Conservation (phyloP, 345 rosid genomes). For the Salix dunnii region DNA sequence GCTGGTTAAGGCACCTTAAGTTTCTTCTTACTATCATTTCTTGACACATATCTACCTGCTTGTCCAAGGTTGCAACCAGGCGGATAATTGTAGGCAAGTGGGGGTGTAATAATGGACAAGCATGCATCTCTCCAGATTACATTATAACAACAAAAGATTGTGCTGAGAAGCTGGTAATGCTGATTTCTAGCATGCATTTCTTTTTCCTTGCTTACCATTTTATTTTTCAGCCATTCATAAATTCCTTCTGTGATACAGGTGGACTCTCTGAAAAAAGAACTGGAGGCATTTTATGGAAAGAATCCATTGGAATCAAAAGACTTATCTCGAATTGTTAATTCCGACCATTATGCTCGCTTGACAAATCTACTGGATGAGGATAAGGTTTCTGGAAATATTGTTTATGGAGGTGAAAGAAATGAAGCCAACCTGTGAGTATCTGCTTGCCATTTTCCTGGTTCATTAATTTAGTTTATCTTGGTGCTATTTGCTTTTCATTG, state of each 20-base stretch:
- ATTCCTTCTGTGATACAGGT: constrained; percentile 43
- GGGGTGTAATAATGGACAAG: constrained; percentile 91
- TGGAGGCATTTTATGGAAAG: constrained; percentile 72
- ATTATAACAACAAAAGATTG: constrained; percentile 63
- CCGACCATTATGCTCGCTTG: constrained; percentile 72
- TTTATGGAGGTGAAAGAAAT: constrained; percentile 78
- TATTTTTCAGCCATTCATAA: constrained; percentile 10
- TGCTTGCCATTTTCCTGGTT: background rate
- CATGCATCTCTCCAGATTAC: constrained; percentile 88
- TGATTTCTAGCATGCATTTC: constrained; percentile 7
- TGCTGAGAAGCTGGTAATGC: constrained; percentile 71
- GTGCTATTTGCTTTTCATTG: constrained; percentile 1
- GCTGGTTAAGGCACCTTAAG: background rate
- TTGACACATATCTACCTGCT: constrained; percentile 16
- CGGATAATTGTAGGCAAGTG: constrained; percentile 87
- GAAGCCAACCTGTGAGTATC: constrained; percentile 60
- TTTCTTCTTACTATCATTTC: constrained; percentile 2
- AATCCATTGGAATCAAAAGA: constrained; percentile 75
- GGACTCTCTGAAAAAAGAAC: constrained; percentile 52
- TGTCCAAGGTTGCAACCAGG: constrained; percentile 61
- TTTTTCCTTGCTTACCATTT: background rate
- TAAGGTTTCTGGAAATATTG: constrained; percentile 72
- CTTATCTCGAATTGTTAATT: constrained; percentile 75
- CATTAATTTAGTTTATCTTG: background rate
- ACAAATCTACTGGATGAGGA: constrained; percentile 77